A percentile compares a stretch with the other conserved stretches of the same genome.
These are phyloP conservation scores for Russula abietina DNA, from an alignment of 768 basidiomycete species.

Conservation along the genomic window DNA sequence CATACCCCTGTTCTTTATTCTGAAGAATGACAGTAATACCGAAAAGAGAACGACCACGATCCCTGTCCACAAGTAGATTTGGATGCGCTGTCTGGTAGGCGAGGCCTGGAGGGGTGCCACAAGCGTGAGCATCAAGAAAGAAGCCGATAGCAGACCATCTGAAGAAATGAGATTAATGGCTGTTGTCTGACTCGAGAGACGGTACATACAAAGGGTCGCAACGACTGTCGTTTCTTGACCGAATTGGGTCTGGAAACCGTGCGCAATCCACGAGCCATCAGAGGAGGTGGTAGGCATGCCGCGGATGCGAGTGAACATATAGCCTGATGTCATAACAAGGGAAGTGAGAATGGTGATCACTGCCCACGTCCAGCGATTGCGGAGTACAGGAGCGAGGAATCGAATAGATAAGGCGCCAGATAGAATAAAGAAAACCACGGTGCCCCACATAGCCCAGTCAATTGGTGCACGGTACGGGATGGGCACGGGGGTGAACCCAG, in stretches of 20 bases:
- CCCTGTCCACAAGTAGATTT: slow-evolving; percentile 83
- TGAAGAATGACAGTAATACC: slow-evolving; percentile 79
- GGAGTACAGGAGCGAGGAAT: slow-evolving; percentile 57
- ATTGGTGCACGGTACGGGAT: slow-evolving; percentile 81
- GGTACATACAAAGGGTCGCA: slow-evolving; percentile 70
- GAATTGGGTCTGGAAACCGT: slow-evolving; percentile 83
- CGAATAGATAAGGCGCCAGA: slow-evolving; percentile 47
- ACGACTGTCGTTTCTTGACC: slow-evolving; percentile 92
- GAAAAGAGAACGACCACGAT: slow-evolving; percentile 83
- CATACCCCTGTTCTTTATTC: slow-evolving; percentile 81
- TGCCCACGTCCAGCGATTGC: slow-evolving; percentile 77
- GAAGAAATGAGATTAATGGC: neutral
- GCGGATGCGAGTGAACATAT: slow-evolving; percentile 96
- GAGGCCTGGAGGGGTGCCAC: slow-evolving; percentile 75
- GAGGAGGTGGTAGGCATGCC: slow-evolving; percentile 60
- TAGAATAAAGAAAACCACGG: slow-evolving; percentile 42
- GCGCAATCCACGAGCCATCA: slow-evolving; percentile 75
- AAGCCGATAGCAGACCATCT: slow-evolving; percentile 80
- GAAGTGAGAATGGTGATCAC: slow-evolving; percentile 53
- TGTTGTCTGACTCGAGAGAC: neutral
- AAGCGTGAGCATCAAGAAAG: slow-evolving; percentile 75
- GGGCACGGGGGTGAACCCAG: slow-evolving; percentile 64
- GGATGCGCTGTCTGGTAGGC: slow-evolving; percentile 69
- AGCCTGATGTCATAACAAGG: slow-evolving; percentile 82
- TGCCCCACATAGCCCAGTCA: slow-evolving; percentile 57